A percentile compares a stretch with the other conserved stretches of the same genome.
Conservation (phyloP, 805 yeast genomes). For the Cyberlindnera nakhonratchasimensis region DNA sequence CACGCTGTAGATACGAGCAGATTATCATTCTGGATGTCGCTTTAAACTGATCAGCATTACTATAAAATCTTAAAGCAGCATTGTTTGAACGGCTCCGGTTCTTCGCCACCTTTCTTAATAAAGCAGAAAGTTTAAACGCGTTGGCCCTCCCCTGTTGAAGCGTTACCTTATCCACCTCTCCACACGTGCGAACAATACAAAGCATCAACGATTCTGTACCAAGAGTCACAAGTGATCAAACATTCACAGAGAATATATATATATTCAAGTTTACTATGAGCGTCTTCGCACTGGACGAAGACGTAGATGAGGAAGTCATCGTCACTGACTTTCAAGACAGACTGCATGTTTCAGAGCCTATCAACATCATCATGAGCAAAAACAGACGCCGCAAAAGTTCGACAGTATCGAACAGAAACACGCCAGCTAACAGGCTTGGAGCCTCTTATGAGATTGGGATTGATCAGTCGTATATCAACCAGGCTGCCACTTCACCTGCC, state of each 20-base stretch:
- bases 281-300: constrained; percentile 26
- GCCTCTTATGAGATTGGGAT: constrained; percentile 49
- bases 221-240: too few species aligned
- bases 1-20: too few species aligned
- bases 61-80: too few species aligned
- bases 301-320: constrained; percentile 15
- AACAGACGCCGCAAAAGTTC: constrained; percentile 26
- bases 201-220: too few species aligned
- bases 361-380: constrained; percentile 9
- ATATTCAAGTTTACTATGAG: constrained; percentile 23
- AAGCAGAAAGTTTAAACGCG: too few species aligned
- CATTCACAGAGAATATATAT: too few species aligned
- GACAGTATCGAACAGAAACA: constrained; percentile 26
- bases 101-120: too few species aligned
- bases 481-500: not conserved
- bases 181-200: not conserved
- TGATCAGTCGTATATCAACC: constrained; percentile 34
- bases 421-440: constrained; percentile 36
- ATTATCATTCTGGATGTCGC: too few species aligned
- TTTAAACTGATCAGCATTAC: too few species aligned
- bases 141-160: not conserved
- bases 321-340: constrained; percentile 20
- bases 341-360: constrained; percentile 18
- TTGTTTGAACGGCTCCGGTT: too few species aligned
- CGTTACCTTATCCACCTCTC: not conserved